These are phyloP conservation scores for Ophidiomyces ophidiicola DNA, from an alignment of 2,329 filamentous ascomycete genomes.

Conservation along the genomic window DNA sequence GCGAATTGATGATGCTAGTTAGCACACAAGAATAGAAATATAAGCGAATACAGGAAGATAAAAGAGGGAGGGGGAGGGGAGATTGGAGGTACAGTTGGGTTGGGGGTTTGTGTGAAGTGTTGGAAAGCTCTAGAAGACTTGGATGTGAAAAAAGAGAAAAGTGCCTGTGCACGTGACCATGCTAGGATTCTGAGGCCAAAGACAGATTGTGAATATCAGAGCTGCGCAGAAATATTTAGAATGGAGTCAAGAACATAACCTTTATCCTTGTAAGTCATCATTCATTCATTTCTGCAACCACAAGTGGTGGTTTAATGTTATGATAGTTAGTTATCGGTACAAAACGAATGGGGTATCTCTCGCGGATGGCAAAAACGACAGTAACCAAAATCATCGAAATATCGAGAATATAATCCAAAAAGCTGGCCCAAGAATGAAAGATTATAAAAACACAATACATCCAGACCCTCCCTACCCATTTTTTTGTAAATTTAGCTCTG, in stretches of 20 bases:
- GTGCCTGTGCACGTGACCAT: too few species aligned
- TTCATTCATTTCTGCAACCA: too few species aligned
- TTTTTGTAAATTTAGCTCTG: too few species aligned
- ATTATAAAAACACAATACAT: conserved; percentile 1
- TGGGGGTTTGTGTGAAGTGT: neutral
- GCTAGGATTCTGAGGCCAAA: too few species aligned
- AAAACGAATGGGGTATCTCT: conserved; percentile 12
- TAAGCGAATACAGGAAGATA: conserved; percentile 10
- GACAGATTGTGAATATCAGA: too few species aligned
- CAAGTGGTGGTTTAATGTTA: too few species aligned
- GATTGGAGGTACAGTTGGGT: too few species aligned
- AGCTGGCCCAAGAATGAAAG: neutral
- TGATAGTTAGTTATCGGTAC: too few species aligned
- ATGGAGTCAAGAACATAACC: too few species aligned
- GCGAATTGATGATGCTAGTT: neutral
- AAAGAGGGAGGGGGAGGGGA: conserved; percentile 10
- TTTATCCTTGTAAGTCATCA: too few species aligned
- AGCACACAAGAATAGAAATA: neutral
- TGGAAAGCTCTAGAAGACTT: conserved; percentile 17
- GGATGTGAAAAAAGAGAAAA: too few species aligned
- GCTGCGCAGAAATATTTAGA: too few species aligned
- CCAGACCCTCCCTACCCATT: conserved; percentile 1
- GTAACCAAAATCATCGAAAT: neutral
- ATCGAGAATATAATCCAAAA: neutral
- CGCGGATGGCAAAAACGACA: conserved; percentile 4